Evolutionary conservation across 805 yeast species (phyloP), one percentile per base, ranked within the genome.

Genomic region (Candida pini): DNA sequence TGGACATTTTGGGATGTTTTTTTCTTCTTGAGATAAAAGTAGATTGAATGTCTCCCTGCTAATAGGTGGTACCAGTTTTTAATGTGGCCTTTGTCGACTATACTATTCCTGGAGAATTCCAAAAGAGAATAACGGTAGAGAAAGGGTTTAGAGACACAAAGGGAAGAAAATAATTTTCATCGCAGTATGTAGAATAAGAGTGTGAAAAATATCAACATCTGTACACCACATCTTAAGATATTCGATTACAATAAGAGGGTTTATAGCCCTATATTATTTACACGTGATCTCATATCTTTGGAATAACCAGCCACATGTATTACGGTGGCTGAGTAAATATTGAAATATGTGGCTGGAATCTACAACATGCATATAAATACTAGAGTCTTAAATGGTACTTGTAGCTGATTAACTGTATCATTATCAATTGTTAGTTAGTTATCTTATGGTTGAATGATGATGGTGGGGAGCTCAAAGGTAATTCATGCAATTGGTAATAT

Each of bases 1-100:
- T 92, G 57, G 94, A 84, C 90, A 83, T 82, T 51, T 56, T 66
- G 31, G 48, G 49, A 54, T 43, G 34, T 38, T n/a, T n/a, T n/a
- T n/a, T n/a, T n/a, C n/a, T n/a, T n/a, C n/a, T n/a, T n/a, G n/a
- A n/a, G n/a, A n/a, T n/a, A n/a, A n/a, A n/a, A 45, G 43, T 20
- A 54, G 27, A 31, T 19, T 47, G 46, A 44, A 68, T 78, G 89
- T 82, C 92, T 83, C 86, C 92, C 94, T 82, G 78, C 62, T 46
- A 55, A 44, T 59, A 66, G 66, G 66, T 62, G 44, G 43, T 55
- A 48, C 63, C 63, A 48, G n/a, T 22, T 22, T 13, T 22, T 22
- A 22, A 22, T 22, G 8, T 22, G 63, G 66, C 51, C 68, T 72
- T 65, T 65, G 25, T 70, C 80, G 81, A 74, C 80, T 76, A 46